Base-by-base conservation (phyloP, 345 rosid species). In the Erucastrum elatum region DNA sequence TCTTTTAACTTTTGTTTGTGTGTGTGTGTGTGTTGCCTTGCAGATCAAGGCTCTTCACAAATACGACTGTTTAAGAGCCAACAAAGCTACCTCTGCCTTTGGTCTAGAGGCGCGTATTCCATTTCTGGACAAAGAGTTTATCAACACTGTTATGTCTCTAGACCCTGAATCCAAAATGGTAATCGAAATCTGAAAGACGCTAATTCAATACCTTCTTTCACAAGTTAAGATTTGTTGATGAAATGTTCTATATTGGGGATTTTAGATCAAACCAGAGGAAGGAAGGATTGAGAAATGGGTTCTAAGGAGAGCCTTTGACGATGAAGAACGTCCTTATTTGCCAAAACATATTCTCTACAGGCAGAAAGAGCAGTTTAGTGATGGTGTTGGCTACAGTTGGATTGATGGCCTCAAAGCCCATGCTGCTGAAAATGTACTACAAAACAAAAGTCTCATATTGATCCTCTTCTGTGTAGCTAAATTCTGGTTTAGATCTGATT, bases 341-440 rank as follows among this genome's bases (percentile, higher is more conserved):
- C 98, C 98, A 63, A 91, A 92, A 92, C 95, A 90, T 81, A 90
- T 94, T 70, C 86, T 94, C 39, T 92, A 94, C 84, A 91, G 98
- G 75, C 98, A 94, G 84, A 94, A 94, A 64, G 98, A 94, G 71
- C 97, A 94, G 74, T 94, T 94, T 51, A 94, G 98, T 78, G 98
- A 94, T 66, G 97, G 98, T 30, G 98, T 94, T 31, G 97, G 97
- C 56, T 94, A 92, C 58, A 91, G 97, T 73, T 94, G 98, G 98
- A 94, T 94, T 12, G 98, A 92, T 85, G 97, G 98, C 30, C 94
- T 94, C 66, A 91, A 92, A 82, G 89, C 88, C 25, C 98, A 94
- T 71, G 92, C 98, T 70, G 87, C 84, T 17, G 64, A 58, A 80
- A 88, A 90, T 83, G 97, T 94, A 85, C 4, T 34, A 11, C 49